These are phyloP conservation scores for Colletotrichum spinosum DNA, from an alignment of 2,329 filamentous ascomycete species.

Conservation along the genomic window DNA sequence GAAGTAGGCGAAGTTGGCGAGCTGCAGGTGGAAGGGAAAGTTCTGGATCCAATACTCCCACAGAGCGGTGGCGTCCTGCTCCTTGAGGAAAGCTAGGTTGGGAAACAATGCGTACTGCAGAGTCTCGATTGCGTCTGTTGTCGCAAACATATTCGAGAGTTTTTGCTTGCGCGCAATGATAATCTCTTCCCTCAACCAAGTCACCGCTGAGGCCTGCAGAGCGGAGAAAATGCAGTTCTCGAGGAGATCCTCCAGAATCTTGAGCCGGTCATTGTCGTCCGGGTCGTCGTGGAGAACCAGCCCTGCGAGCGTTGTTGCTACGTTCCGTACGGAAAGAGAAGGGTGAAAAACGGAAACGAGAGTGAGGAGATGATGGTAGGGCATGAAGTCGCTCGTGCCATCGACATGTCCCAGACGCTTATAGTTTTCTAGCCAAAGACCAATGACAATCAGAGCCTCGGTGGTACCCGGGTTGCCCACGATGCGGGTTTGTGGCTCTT, in stretches of 20 bases:
- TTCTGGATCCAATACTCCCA: conserved; percentile 62
- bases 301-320: conserved; percentile 65
- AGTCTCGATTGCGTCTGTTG: conserved; percentile 66
- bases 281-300: conserved; percentile 68
- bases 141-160: conserved; percentile 56
- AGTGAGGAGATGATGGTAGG: conserved; percentile 70
- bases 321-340: conserved; percentile 64
- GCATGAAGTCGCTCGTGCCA: conserved; percentile 61
- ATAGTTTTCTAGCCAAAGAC: conserved; percentile 67
- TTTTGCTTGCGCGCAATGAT: conserved; percentile 56
- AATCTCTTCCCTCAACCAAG: conserved; percentile 74
- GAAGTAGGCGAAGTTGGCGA: conserved; percentile 71
- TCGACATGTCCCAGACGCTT: conserved; percentile 54
- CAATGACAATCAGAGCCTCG: conserved; percentile 70
- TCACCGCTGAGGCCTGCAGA: conserved; percentile 71
- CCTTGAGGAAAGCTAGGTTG: conserved; percentile 60
- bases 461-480: conserved; percentile 63
- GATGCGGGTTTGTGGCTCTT: conserved; percentile 62
- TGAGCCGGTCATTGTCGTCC: conserved; percentile 67
- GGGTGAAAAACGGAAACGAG: conserved; percentile 69
- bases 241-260: conserved; percentile 73
- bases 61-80: conserved; percentile 55
- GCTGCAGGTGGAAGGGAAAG: conserved; percentile 67
- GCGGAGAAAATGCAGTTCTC: conserved; percentile 74
- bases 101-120: conserved; percentile 74